Base-by-base conservation (phyloP, 345 rosid genomes). In the Xanthoceras sorbifolium region DNA sequence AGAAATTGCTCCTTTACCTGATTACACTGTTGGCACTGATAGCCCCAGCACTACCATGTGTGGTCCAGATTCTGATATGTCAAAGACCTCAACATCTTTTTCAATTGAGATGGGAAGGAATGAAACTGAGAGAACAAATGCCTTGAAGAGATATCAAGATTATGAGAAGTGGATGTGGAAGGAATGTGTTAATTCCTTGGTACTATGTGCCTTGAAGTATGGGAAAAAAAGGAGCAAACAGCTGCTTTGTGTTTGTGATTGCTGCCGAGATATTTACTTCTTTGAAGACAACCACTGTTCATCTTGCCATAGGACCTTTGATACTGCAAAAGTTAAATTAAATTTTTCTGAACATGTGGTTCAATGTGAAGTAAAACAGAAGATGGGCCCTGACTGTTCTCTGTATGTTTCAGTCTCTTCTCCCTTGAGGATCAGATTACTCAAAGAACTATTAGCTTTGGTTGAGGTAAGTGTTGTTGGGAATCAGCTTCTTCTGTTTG, bases 161-260 rank as follows among this genome's bases (percentile, higher is more conserved):
- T 91, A 89, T 60, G 96, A 92, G 87, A 91, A 82, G 74, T 94
- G 97, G 97, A 87, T 92, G 85, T 87, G 94, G 89, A 90, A 83
- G 40, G 91, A 88, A 65, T 84, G 91, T 81, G 61, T 70, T 71
- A 76, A 73, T 83, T 81, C 90, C 6, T 76, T 64, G 1, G 60
- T 71, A 26, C 81, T 89, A 72, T 83, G 75, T 25, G 89, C 97
- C 70, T 67, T 31, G 52, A 87, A 91, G 85, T 87, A 80, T 78
- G 94, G 89, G 82, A 87, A 87, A 66, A 88, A 84, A 83, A 81
- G 86, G 84, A 78, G 90, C 81, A 61, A 26, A 69, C 89, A 83
- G 32, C 83, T 92, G 22, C 81, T 89, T 25, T 64, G 71, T 64
- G 67, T 84, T 20, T 94, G 98, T 78, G 83, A 86, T 78, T 76